Percentiles rank a stretch among this genome's conserved stretches.
Evolutionary conservation across 305 asterid species (phyloP).

Genomic region (Lippia alba): DNA sequence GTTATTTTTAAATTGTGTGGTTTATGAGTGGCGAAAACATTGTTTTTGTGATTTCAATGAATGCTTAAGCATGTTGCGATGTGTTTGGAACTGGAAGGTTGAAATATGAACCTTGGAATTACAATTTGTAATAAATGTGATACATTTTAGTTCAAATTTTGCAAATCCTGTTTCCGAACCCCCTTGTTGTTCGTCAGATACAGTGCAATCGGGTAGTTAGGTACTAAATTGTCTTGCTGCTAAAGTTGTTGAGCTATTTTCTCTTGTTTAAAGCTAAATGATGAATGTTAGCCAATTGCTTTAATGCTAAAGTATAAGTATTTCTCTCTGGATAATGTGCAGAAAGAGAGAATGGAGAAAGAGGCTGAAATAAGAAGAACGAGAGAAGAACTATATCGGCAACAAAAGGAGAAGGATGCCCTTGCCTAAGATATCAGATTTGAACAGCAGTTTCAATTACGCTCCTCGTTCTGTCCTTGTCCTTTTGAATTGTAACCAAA

Average conservation of each 20-base stretch:
- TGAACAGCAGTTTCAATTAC: slow-evolving; percentile 22
- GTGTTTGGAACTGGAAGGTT: not conserved
- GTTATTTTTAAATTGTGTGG: not conserved
- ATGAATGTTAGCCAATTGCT: not conserved
- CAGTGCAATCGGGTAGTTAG: not conserved
- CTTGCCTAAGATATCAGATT: slow-evolving; percentile 48
- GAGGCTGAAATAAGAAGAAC: slow-evolving; percentile 62
- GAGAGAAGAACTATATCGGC: slow-evolving; percentile 56
- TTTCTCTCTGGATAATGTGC: slow-evolving; percentile 27
- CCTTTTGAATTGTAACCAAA: slow-evolving; percentile 27
- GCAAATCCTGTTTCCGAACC: slow-evolving; percentile 1
- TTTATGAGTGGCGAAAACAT: not conserved
- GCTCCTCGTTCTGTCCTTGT: slow-evolving; percentile 15
- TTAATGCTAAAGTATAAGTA: not conserved
- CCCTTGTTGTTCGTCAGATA: not conserved
- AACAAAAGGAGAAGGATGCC: slow-evolving; percentile 56
- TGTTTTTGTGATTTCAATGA: not conserved
- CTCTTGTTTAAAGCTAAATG: not conserved
- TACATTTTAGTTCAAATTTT: not conserved
- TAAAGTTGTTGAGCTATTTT: slow-evolving; percentile 7
- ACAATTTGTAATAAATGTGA: not conserved
- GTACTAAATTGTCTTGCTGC: not conserved
- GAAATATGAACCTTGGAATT: not conserved
- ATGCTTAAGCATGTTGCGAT: not conserved
- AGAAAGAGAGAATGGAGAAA: slow-evolving; percentile 64